phyloP scores from a whole-genome alignment of 495 filamentous ascomycete genomes.

The Penicillium longicatenatum region DNA sequence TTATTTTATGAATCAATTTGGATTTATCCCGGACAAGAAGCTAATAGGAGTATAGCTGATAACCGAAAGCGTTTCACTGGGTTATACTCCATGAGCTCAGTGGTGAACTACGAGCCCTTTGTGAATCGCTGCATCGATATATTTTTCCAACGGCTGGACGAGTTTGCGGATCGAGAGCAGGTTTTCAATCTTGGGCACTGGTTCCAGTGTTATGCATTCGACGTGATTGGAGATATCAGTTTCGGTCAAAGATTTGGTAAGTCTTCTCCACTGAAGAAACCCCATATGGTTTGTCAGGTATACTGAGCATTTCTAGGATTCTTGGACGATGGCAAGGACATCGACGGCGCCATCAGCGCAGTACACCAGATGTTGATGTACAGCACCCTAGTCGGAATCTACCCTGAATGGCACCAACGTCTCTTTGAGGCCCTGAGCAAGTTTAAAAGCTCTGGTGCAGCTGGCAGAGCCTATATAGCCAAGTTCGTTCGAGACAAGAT shows the following conservation, averaged over 20 bases:
- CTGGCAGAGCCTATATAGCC: slow-evolving; percentile 43
- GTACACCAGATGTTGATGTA: slow-evolving; percentile 57
- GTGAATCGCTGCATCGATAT: slow-evolving; percentile 55
- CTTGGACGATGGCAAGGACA: slow-evolving; percentile 62
- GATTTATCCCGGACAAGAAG: not conserved
- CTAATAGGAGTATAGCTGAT: slow-evolving; percentile 25
- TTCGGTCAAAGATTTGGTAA: slow-evolving; percentile 60
- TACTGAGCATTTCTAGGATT: slow-evolving; percentile 43
- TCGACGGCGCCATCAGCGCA: slow-evolving; percentile 62
- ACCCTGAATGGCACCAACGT: slow-evolving; percentile 46
- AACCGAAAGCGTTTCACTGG: slow-evolving; percentile 43
- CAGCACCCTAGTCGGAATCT: slow-evolving; percentile 54
- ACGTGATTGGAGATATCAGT: slow-evolving; percentile 67
- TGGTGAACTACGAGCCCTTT: slow-evolving; percentile 56
- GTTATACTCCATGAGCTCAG: slow-evolving; percentile 54
- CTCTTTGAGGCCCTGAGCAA: slow-evolving; percentile 43
- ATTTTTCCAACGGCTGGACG: slow-evolving; percentile 44
- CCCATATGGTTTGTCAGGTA: slow-evolving; percentile 8
- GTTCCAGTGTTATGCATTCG: slow-evolving; percentile 62
- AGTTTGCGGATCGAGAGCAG: slow-evolving; percentile 37
- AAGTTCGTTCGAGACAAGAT: slow-evolving; percentile 49
- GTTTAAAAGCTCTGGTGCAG: slow-evolving; percentile 42
- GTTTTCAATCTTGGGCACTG: slow-evolving; percentile 51
- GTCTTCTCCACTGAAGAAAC: slow-evolving; percentile 1
- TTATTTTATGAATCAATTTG: not conserved